phyloP scores from a whole-genome alignment of 108 stramenopile genomes.

The Discostella pseudostelligera region DNA sequence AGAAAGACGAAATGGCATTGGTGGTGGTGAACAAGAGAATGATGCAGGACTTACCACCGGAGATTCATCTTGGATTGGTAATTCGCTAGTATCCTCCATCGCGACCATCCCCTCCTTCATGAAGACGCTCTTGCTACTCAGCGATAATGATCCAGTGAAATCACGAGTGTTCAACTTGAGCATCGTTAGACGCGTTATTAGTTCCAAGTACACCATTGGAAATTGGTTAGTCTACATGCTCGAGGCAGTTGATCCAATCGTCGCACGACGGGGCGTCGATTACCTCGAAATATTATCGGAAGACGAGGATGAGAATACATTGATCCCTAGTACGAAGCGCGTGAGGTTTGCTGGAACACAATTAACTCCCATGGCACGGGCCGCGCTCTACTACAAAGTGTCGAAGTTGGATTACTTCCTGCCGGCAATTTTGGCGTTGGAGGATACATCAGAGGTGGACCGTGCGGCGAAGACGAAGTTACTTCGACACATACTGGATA shows the following conservation, averaged over 20 bases:
- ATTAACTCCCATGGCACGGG: conserved; percentile 27
- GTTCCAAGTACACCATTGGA: conserved; percentile 42
- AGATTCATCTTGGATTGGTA: conserved; percentile 43
- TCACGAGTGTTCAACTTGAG: conserved; percentile 35
- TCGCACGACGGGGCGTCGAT: conserved; percentile 45
- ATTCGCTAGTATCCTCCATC: conserved; percentile 36
- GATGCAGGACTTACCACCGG: conserved; percentile 16
- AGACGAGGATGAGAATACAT: conserved; percentile 47
- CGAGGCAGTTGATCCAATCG: conserved; percentile 47
- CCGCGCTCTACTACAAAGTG: conserved; percentile 44
- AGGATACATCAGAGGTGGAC: conserved; percentile 46
- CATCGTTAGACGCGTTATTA: conserved; percentile 40
- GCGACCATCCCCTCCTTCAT: conserved; percentile 46
- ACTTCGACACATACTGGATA: conserved; percentile 44
- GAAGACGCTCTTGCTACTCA: conserved; percentile 46
- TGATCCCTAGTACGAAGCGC: conserved; percentile 46
- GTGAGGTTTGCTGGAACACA: conserved; percentile 47
- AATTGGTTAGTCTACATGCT: conserved; percentile 60
- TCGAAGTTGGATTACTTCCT: conserved; percentile 49
- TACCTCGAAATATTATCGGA: conserved; percentile 53
- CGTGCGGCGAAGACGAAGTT: conserved; percentile 45
- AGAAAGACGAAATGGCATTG: conserved; percentile 5
- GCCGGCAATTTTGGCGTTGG: conserved; percentile 44
- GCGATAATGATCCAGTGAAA: conserved; percentile 46
- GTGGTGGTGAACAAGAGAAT: conserved; percentile 3